Conservation (phyloP, 2,329 filamentous ascomycete species). For the Exophiala bonariae region DNA sequence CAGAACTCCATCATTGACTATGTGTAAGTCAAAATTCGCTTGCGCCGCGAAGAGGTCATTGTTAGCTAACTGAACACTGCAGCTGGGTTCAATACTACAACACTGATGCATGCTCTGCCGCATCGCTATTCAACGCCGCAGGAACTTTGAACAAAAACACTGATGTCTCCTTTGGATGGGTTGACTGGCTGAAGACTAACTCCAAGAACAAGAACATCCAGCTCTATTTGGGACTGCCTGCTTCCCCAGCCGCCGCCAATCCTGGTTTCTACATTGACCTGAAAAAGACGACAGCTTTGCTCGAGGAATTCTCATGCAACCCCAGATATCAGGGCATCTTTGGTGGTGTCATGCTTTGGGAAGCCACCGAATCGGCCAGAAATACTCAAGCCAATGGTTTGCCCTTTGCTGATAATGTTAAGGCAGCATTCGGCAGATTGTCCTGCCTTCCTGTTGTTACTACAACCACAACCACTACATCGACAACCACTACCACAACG, state of each 20-base stretch:
- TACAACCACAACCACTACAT: constrained; percentile 14
- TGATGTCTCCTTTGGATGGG: constrained; percentile 48
- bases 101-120: constrained; percentile 51
- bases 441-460: constrained; percentile 10
- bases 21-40: constrained; percentile 30
- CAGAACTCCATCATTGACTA: constrained; percentile 50
- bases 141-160: constrained; percentile 38
- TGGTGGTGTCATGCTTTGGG: constrained; percentile 63
- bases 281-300: constrained; percentile 44
- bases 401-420: constrained; percentile 50
- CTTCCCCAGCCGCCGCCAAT: constrained; percentile 32
- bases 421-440: constrained; percentile 40
- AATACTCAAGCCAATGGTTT: constrained; percentile 46
- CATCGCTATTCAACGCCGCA: constrained; percentile 26
- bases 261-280: constrained; percentile 49
- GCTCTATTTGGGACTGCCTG: constrained; percentile 55
- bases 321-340: constrained; percentile 43
- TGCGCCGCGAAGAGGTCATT: not conserved
- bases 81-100: constrained; percentile 58
- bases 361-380: constrained; percentile 48
- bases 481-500: constrained; percentile 17
- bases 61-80: constrained; percentile 2
- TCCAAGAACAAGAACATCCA: constrained; percentile 44
- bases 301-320: constrained; percentile 43
- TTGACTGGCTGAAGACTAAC: constrained; percentile 37